Base-by-base conservation (phyloP, 1,284 basidiomycete species). In the Termitomyces sp. region DNA sequence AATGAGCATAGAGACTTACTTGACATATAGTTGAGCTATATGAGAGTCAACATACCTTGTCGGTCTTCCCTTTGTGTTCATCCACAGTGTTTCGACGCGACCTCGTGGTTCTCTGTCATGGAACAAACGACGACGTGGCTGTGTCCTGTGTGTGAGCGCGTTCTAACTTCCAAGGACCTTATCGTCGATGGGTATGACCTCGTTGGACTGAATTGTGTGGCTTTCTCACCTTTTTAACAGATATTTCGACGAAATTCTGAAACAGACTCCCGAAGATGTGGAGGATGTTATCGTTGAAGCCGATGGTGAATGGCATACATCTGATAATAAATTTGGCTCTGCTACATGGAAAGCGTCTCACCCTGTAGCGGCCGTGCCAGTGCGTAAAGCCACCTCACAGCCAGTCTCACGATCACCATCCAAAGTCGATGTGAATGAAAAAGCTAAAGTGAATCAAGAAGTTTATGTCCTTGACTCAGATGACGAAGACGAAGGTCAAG, bases 81-180 rank as follows among this genome's bases (percentile, higher is more conserved):
- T 68, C 75, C 91, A 2, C 93, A 97, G 64, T 99, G 97, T 69
- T 99, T 99, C 67, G 97, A 99, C 68, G 94, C 95, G 0, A 79
- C 80, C 18, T 93, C 90, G 46, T 99, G 95, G 92, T 93, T 90
- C 62, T 88, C 88, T 19, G 84, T 97, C 66, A 99, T 97, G 82
- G 91, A 96, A 63, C 89, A 93, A 70, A 96, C 95, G 5, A 97
- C 97, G 0, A 94, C 93, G 30, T 99, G 93, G 90, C 70, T 88
- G 37, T 99, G 97, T 68, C 96, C 97, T n/a, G 87, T 94, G 35
- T 99, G 97, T 70, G 91, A 91, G 67, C 86, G 83, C 63, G 74
- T 77, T 30, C 70, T 99, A 51, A 82, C 86, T 57, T 74, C 83
- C 10, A 87, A 90, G 35, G 91, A 97, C 54, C 72, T 99, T 30